These are phyloP conservation scores for Olyra latifolia DNA, from an alignment of 176 grass and related monocot species.

Conservation along the genomic window DNA sequence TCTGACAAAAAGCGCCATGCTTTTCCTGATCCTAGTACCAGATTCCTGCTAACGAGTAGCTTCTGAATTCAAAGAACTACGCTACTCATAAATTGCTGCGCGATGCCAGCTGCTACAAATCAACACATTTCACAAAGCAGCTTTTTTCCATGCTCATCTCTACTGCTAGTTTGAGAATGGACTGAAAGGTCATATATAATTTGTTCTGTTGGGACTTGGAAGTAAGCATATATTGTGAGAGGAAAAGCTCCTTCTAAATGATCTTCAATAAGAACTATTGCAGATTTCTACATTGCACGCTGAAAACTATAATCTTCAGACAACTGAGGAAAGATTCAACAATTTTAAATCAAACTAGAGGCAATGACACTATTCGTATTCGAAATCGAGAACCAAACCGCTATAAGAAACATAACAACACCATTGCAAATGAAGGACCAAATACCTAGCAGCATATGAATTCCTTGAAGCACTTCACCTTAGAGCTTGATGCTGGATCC, in stretches of 20 bases:
- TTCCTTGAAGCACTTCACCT: conserved; percentile 34
- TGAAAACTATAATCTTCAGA: neutral
- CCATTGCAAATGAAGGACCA: neutral
- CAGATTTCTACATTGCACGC: neutral
- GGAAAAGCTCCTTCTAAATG: neutral
- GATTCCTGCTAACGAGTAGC: neutral
- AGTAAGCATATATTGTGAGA: neutral
- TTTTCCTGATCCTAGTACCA: neutral
- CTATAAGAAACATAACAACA: neutral
- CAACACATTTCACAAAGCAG: neutral
- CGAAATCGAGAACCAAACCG: neutral
- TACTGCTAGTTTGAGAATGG: neutral
- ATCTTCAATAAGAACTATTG: neutral
- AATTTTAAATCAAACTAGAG: neutral
- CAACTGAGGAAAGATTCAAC: neutral
- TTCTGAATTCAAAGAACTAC: conserved; percentile 5
- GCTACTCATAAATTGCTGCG: neutral
- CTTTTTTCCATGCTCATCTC: neutral
- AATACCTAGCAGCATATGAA: neutral
- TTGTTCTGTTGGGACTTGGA: neutral
- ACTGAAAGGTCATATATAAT: neutral
- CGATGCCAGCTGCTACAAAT: neutral
- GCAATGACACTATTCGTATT: neutral
- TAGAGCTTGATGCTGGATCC: neutral
- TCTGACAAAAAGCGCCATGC: neutral